Evolutionary conservation across 805 yeast genomes (phyloP), one percentile per base, ranked within the genome.

Genomic region (Candida namnaoensis): DNA sequence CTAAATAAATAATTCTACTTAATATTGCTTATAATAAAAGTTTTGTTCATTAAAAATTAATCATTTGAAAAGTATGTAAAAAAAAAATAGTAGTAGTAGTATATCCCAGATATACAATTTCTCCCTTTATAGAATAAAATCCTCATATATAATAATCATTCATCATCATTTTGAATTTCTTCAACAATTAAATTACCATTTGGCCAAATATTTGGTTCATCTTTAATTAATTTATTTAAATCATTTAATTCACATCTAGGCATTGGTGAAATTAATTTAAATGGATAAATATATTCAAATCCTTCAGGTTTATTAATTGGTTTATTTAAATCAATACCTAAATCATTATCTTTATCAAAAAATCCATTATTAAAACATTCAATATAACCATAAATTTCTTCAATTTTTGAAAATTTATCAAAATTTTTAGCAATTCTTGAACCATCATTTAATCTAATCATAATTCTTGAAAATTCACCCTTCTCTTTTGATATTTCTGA

Each of bases 371-470:
- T 57, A 26, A 59, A 50, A 46, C 82, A 64, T 47, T 85, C 95
- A 14, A 80, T 83, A 53, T 68, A 80, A 9, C 88, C 83, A 54
- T 80, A 82, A 12, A 91, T 62, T 41, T 84, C 88, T 42, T 76
- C 79, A 1, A 87, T 59, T 1, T 69, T 52, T 12, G 67, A 63
- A 26, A 63, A 55, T 12, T 72, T 69, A 36, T 64, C 56, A 45
- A 87, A 66, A 54, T 71, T 55, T 49, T 76, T 58, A 7, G 72
- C 64, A 0, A 76, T 55, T 44, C 96, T 72, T 38, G 66, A 67
- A 3, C 95, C 95, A 44, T 68, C 62, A 1, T 72, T 72, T 35
- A 86, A 55, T 48, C 91, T 72, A 9, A 91, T 72, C 1, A 93
- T 90, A 3, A 91, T 66, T 34, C 82, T 72, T 9, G 93, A 80